phyloP scores from a whole-genome alignment of 78 protist species.

The Dictyostelium firmibasis region DNA sequence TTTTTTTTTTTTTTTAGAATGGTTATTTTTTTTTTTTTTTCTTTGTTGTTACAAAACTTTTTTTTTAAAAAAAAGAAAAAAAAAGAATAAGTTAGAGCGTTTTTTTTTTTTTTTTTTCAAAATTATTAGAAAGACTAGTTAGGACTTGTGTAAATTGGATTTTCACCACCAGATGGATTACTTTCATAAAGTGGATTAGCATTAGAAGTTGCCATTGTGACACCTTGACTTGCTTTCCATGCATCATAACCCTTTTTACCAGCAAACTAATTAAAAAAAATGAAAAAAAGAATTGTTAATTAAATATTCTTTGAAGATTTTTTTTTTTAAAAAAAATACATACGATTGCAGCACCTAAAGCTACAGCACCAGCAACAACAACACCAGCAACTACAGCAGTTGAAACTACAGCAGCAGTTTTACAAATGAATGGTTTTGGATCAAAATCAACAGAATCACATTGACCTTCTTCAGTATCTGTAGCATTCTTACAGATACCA shows the following conservation, averaged over 20 bases:
- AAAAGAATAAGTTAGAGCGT: background rate
- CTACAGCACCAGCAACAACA: constrained; percentile 37
- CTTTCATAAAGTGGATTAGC: constrained; percentile 54
- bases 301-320: no score
- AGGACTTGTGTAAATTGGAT: constrained; percentile 1
- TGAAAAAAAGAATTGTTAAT: no score
- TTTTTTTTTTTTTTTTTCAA: background rate
- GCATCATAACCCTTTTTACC: constrained; percentile 8
- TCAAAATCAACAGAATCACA: background rate
- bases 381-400: constrained; percentile 37
- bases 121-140: background rate
- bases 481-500: background rate
- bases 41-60: background rate
- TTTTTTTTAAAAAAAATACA: background rate
- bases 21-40: background rate
- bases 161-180: constrained; percentile 31
- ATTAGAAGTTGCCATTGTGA: constrained; percentile 31
- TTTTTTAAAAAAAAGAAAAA: background rate
- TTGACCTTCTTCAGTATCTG: background rate
- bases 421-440: constrained; percentile 31
- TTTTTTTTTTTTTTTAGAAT: background rate
- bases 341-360: background rate
- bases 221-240: background rate
- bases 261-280: background rate
- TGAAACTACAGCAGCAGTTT: constrained; percentile 11